Base-by-base conservation (phyloP, 1,284 basidiomycete genomes). In the Singerocomus inundabilis region DNA sequence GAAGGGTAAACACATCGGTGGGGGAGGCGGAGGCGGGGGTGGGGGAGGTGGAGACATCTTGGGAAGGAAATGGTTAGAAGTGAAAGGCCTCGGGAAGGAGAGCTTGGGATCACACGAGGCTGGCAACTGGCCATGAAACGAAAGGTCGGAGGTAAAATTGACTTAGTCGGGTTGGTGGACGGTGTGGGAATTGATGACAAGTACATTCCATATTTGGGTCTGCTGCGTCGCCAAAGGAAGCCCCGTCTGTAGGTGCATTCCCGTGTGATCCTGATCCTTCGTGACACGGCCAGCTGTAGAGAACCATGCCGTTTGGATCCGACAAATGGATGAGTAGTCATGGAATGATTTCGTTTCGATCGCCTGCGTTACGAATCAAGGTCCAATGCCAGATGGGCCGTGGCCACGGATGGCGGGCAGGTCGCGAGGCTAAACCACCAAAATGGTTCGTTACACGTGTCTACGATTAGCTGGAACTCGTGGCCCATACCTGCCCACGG, bases 1-100 rank as follows among this genome's bases (percentile, higher is more conserved):
- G 63, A 80, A 81, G 8, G 81, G 81, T 25, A 82, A 70, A 54
- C 80, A 83, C 50, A 81, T 69, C 12, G 80, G 80, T 2, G 80
- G 80, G 0, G 80, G 78, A 0, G 80, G 79, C 0, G 80, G 79
- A 1, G 78, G 77, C 0, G 72, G 72, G 0, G 73, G 72, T 0
- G 74, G 71, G 4, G 59, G 67, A 0, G 62, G 62, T 15, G 78
- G 75, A 24, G 75, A 53, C 66, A 74, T 71, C 63, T 57, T 67
- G 58, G 56, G 47, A 18, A 24, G 49, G 46, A 48, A 53, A 48
- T 34, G 49, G 60, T 54, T 29, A 28, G 49, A 53, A 53, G 52
- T 44, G 48, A 59, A 59, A 56, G 49, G 38, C 57, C 44, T 45
- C 47, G 51, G 50, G 46, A 50, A 53, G 41, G 47, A 45, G 53